Percentiles rank a stretch among this genome's conserved stretches.
These are phyloP conservation scores for Telfairia occidentalis DNA, from an alignment of 331 rosid species.

Conservation along the genomic window DNA sequence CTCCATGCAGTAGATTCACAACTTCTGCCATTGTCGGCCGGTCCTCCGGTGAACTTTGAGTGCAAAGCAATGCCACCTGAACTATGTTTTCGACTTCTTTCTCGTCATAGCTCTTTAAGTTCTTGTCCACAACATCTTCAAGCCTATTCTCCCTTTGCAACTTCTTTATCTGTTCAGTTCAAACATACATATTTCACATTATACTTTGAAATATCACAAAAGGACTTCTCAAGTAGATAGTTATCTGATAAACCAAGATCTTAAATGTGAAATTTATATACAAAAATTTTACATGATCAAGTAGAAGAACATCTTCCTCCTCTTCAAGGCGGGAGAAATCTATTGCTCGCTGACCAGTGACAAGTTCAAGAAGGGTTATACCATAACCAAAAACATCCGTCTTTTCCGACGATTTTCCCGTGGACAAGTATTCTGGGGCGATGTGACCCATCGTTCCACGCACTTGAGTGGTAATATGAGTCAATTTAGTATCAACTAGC, in stretches of 20 bases:
- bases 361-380: constrained; percentile 84
- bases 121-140: constrained; percentile 65
- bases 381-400: constrained; percentile 93
- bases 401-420: constrained; percentile 85
- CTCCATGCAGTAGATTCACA: constrained; percentile 56
- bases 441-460: constrained; percentile 98
- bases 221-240: background rate
- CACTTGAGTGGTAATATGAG: constrained; percentile 88
- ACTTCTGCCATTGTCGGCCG: constrained; percentile 82
- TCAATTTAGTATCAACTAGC: constrained; percentile 57
- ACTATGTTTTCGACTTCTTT: constrained; percentile 61
- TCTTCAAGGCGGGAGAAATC: constrained; percentile 81
- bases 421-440: constrained; percentile 88
- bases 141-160: constrained; percentile 63
- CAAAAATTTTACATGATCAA: constrained; percentile 62
- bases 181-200: background rate
- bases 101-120: constrained; percentile 45
- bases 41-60: constrained; percentile 61
- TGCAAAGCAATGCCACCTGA: constrained; percentile 84
- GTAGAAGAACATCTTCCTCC: constrained; percentile 85
- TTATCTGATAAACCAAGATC: background rate
- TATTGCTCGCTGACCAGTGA: constrained; percentile 83
- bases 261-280: background rate
- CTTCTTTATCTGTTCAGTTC: constrained; percentile 53
- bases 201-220: background rate